phyloP scores from a whole-genome alignment of 163 green algal genomes.

The Prototheca wickerhamii region DNA sequence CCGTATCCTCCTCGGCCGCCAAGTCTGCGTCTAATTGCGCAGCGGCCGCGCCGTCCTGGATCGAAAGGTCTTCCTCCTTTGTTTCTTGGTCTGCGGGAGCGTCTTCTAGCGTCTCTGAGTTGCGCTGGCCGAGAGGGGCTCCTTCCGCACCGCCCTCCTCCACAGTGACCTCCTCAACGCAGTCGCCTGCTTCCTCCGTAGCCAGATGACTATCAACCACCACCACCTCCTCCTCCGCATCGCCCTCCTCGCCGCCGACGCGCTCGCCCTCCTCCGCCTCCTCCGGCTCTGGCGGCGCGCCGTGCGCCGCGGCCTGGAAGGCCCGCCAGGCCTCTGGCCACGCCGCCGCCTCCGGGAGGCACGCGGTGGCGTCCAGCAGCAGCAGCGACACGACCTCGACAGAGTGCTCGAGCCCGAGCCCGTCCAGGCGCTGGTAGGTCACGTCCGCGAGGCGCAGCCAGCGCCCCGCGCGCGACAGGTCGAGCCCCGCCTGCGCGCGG shows the following conservation, averaged over 20 bases:
- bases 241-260: background rate
- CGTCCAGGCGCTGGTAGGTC: constrained; percentile 39
- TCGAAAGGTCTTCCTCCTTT: too few relatives aligned
- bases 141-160: too few relatives aligned
- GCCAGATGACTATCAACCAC: background rate
- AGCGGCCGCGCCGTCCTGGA: too few relatives aligned
- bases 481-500: constrained; percentile 38
- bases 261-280: constrained; percentile 4
- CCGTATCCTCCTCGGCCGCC: background rate
- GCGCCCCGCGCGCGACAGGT: constrained; percentile 33
- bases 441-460: constrained; percentile 52
- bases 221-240: constrained; percentile 7
- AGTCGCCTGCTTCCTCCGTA: constrained; percentile 12
- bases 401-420: constrained; percentile 8
- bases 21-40: too few relatives aligned
- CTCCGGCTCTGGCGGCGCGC: constrained; percentile 3
- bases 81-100: too few relatives aligned
- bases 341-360: constrained; percentile 17
- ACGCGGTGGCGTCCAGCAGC: constrained; percentile 26
- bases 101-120: too few relatives aligned
- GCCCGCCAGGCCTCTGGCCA: constrained; percentile 39
- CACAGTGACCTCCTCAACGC: too few relatives aligned
- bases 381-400: constrained; percentile 47
- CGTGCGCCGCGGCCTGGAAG: constrained; percentile 30
- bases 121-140: too few relatives aligned